Evolutionary conservation across 768 basidiomycete genomes (phyloP).

Genomic region (Auricularia sp.): DNA sequence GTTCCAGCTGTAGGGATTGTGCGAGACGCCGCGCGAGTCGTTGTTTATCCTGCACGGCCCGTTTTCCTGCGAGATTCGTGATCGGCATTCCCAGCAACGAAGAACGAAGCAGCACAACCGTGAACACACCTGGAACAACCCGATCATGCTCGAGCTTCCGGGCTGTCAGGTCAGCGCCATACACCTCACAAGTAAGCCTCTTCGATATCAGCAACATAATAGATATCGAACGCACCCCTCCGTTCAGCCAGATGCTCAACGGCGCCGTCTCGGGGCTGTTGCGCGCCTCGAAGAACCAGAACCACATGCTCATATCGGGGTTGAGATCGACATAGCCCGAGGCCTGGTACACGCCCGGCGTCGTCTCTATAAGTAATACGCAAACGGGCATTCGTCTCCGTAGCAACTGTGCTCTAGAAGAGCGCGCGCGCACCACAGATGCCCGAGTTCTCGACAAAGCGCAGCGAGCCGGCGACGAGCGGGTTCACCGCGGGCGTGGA

Average conservation of each 20-base stretch:
- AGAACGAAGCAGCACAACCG: conserved; percentile 11
- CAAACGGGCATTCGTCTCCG: not conserved
- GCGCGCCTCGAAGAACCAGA: conserved; percentile 63
- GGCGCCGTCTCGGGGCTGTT: conserved; percentile 51
- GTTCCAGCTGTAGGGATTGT: conserved; percentile 53
- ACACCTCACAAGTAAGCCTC: not conserved
- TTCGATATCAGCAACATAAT: not conserved
- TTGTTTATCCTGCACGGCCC: conserved; percentile 54
- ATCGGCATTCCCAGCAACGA: not conserved
- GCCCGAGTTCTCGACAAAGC: conserved; percentile 51
- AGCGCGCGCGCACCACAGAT: conserved; percentile 38
- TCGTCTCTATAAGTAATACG: conserved; percentile 32
- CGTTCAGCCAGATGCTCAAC: conserved; percentile 60
- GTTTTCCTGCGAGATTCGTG: conserved; percentile 32
- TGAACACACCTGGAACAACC: conserved; percentile 44
- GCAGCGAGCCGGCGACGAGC: conserved; percentile 31
- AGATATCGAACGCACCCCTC: conserved; percentile 21
- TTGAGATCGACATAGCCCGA: conserved; percentile 58
- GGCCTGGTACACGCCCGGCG: conserved; percentile 48
- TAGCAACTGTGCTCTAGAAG: not conserved
- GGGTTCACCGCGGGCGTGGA: not conserved
- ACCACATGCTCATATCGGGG: conserved; percentile 52
- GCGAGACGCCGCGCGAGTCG: conserved; percentile 36
- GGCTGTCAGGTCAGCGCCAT: conserved; percentile 21
- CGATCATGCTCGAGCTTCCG: conserved; percentile 55